These are phyloP conservation scores for Acanthamoeba triangularis DNA, from an alignment of 208 protist genomes.

Conservation along the genomic window DNA sequence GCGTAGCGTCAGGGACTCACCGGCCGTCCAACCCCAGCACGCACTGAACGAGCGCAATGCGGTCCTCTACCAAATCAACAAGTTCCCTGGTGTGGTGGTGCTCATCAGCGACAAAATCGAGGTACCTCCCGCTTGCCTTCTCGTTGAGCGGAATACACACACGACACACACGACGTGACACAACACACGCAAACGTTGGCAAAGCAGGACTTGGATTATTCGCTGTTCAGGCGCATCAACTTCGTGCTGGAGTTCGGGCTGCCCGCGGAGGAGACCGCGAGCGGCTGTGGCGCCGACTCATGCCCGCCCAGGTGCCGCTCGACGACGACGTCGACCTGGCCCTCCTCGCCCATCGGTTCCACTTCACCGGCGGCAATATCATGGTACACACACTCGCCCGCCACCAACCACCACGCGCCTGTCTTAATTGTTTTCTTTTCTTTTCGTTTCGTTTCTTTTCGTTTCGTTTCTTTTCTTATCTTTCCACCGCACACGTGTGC, in stretches of 20 bases:
- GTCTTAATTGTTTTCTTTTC: not conserved
- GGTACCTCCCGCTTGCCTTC: not conserved
- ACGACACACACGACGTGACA: not conserved
- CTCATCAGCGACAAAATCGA: slow-evolving; percentile 9
- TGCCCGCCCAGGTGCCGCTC: slow-evolving; percentile 38
- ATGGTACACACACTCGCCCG: not conserved
- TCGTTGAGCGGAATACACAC: too few relatives aligned
- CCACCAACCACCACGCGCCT: not conserved
- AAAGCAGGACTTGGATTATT: not conserved
- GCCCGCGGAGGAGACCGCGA: not conserved
- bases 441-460: too few relatives aligned
- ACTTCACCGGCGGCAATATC: not conserved
- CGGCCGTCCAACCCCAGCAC: not conserved
- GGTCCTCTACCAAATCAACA: slow-evolving; percentile 44
- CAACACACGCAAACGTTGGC: not conserved
- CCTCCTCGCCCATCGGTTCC: not conserved
- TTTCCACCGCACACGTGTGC: not conserved
- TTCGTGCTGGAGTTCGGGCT: slow-evolving; percentile 62
- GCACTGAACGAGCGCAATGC: not conserved
- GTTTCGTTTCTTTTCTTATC: too few relatives aligned
- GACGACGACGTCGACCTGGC: slow-evolving; percentile 60
- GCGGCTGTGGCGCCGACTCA: slow-evolving; percentile 58
- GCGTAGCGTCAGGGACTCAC: too few relatives aligned
- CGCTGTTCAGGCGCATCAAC: slow-evolving; percentile 62
- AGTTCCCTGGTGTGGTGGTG: slow-evolving; percentile 31